Percentiles rank a stretch among this genome's conserved stretches.
phyloP scores from a whole-genome alignment of 805 yeast species.

The Wickerhamiella sorbophila region DNA sequence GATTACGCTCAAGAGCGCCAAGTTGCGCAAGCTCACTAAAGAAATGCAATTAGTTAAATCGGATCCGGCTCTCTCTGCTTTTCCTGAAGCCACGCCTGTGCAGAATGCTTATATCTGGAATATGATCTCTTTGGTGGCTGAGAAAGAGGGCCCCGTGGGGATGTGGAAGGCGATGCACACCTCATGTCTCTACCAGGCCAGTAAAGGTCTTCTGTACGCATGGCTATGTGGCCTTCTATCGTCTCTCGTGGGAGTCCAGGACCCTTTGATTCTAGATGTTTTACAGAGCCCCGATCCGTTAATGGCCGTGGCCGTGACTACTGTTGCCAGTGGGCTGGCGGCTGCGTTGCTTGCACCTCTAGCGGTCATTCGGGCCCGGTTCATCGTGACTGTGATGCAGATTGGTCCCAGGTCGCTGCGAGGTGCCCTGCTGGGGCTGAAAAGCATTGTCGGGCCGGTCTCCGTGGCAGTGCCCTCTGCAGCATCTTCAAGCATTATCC shows the following conservation, averaged over 20 bases:
- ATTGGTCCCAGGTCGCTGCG: slow-evolving; percentile 50
- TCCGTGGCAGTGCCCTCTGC: slow-evolving; percentile 53
- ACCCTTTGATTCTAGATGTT: slow-evolving; percentile 68
- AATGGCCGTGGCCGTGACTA: slow-evolving; percentile 49
- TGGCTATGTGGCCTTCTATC: slow-evolving; percentile 86
- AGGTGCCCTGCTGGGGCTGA: slow-evolving; percentile 41
- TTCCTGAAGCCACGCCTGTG: slow-evolving; percentile 8
- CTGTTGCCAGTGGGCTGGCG: slow-evolving; percentile 58
- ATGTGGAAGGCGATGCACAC: slow-evolving; percentile 60
- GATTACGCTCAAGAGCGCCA: background rate
- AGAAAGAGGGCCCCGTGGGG: slow-evolving; percentile 50
- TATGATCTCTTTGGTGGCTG: slow-evolving; percentile 36
- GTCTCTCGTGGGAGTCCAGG: slow-evolving; percentile 70
- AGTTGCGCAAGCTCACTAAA: slow-evolving; percentile 1
- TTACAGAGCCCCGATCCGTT: slow-evolving; percentile 68
- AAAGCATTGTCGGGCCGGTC: slow-evolving; percentile 40
- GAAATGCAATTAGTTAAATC: slow-evolving; percentile 7
- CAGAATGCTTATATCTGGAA: slow-evolving; percentile 23
- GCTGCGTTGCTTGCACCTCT: slow-evolving; percentile 65
- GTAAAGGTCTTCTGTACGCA: slow-evolving; percentile 65
- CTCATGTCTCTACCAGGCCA: slow-evolving; percentile 60
- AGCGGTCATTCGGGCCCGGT: slow-evolving; percentile 62
- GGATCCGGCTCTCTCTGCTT: background rate
- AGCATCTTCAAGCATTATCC: slow-evolving; percentile 45
- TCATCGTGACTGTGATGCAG: slow-evolving; percentile 55